Evolutionary conservation across 2,329 filamentous ascomycete genomes (phyloP).

Genomic region (Ophiocordyceps polyrhachis-furcata): DNA sequence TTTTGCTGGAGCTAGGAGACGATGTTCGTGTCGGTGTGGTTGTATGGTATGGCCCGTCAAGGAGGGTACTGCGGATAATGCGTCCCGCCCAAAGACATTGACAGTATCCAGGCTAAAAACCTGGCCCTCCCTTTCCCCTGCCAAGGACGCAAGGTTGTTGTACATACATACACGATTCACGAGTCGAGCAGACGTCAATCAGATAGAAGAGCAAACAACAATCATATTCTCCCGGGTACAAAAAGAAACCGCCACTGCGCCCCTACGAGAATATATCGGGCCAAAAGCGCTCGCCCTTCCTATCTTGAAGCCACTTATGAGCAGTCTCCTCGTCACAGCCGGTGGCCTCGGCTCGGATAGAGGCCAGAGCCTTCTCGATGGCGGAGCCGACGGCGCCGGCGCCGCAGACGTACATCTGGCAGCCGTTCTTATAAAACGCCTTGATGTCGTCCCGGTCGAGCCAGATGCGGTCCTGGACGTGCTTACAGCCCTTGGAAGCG

Average conservation of each 20-base stretch:
- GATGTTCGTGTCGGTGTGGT: too few relatives aligned
- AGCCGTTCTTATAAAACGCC: conserved; percentile 21
- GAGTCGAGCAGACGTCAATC: too few relatives aligned
- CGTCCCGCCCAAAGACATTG: too few relatives aligned
- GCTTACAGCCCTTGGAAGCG: conserved; percentile 25
- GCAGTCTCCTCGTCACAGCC: not conserved
- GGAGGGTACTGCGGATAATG: too few relatives aligned
- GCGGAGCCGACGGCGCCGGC: conserved; percentile 30
- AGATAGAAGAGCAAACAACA: too few relatives aligned
- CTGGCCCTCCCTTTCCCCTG: too few relatives aligned
- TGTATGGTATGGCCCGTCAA: too few relatives aligned
- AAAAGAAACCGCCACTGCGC: not conserved
- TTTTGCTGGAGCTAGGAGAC: too few relatives aligned
- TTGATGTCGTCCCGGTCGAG: conserved; percentile 17
- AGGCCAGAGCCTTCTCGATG: conserved; percentile 17
- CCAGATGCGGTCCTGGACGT: conserved; percentile 26
- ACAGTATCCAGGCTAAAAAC: too few relatives aligned
- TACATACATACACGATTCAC: too few relatives aligned
- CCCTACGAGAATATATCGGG: not conserved
- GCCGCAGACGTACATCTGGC: conserved; percentile 48
- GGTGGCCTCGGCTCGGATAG: not conserved
- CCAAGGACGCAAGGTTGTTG: too few relatives aligned
- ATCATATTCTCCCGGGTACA: not conserved
- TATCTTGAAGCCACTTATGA: not conserved
- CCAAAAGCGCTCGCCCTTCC: not conserved